A percentile compares a stretch with the other conserved stretches of the same genome.
These are phyloP conservation scores for Thraustotheca clavata DNA, from an alignment of 352 stramenopile species.

Conservation along the genomic window DNA sequence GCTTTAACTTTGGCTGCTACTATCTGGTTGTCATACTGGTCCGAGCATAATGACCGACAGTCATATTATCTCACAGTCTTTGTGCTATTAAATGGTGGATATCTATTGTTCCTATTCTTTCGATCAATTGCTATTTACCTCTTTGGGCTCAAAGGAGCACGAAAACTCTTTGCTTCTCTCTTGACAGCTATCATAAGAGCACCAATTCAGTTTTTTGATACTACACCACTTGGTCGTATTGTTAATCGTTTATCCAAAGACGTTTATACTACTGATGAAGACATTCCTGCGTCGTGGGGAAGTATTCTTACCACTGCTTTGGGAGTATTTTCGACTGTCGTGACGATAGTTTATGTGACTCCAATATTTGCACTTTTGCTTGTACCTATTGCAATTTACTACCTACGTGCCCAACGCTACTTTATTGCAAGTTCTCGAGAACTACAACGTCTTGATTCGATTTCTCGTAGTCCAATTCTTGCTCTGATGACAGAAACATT, in stretches of 20 bases:
- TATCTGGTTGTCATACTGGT: slow-evolving; percentile 93
- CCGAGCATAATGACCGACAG: slow-evolving; percentile 48
- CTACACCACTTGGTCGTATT: slow-evolving; percentile 88
- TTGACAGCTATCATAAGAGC: slow-evolving; percentile 51
- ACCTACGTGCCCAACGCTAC: slow-evolving; percentile 72
- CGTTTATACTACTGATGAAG: slow-evolving; percentile 84
- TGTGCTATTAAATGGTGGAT: slow-evolving; percentile 52
- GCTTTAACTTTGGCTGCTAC: slow-evolving; percentile 15
- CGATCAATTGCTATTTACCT: slow-evolving; percentile 52
- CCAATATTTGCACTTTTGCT: slow-evolving; percentile 46
- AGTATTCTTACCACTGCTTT: slow-evolving; percentile 33
- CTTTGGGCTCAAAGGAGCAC: slow-evolving; percentile 43
- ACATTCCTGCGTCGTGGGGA: slow-evolving; percentile 38
- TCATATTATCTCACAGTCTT: slow-evolving; percentile 77
- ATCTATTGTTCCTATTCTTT: slow-evolving; percentile 53
- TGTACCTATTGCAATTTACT: slow-evolving; percentile 50
- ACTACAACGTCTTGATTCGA: slow-evolving; percentile 82
- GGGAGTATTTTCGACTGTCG: slow-evolving; percentile 49
- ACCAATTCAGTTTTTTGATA: slow-evolving; percentile 89
- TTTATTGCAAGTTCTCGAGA: slow-evolving; percentile 58
- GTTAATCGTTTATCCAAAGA: slow-evolving; percentile 91
- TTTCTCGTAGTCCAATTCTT: slow-evolving; percentile 81
- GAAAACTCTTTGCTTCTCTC: slow-evolving; percentile 50
- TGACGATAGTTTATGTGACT: slow-evolving; percentile 47
- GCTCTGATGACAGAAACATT: slow-evolving; percentile 82